Base-by-base conservation (phyloP, 2,329 filamentous ascomycete species). In the Akanthomyces lecanii region DNA sequence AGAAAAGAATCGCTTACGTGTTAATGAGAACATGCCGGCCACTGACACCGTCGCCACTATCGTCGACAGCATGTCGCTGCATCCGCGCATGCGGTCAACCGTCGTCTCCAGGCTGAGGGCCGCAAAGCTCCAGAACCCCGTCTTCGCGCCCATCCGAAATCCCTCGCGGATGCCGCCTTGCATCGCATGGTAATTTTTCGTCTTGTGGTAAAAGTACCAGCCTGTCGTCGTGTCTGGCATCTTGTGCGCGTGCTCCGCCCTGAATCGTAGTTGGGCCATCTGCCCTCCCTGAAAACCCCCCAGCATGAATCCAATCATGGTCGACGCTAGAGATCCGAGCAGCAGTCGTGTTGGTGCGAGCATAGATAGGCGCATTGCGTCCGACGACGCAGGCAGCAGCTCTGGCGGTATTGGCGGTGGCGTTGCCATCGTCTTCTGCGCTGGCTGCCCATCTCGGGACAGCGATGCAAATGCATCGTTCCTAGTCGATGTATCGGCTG, bases 161-260 rank as follows among this genome's bases (percentile, higher is more conserved):
- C 92, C 95, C 71, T 96, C 92, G 59, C 85, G 85, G 21, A 96
- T 79, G 0, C 90, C 94, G 6, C 89, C 90, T 25, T 89, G 83
- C 70, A 91, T 88, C 58, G 89, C 84, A 70, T 92, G 87, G 78
- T 99, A 98, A 76, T 97, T 98, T 77, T 98, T 98, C 73, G 87
- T 91, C 78, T 97, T 97, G 80, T 98, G 94, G 76, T 99, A 99
- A n/a, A 98, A 85, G 73, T 94, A 99, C 95, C 95, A 99, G 21
- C 92, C 94, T 2, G 88, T 86, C 30, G 91, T 88, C 1, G 88
- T 88, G 4, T 85, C 87, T 23, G 95, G 95, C 66, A 97, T 86
- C 67, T 94, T 90, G 80, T 99, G 95, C 1, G 95, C 92, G 73
- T 99, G 96, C 77, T 99, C 95, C 65, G 95, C 95, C 62, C 94